Conservation (phyloP, 1,139 yeast genomes). For the Debaryomyces singareniensis region DNA sequence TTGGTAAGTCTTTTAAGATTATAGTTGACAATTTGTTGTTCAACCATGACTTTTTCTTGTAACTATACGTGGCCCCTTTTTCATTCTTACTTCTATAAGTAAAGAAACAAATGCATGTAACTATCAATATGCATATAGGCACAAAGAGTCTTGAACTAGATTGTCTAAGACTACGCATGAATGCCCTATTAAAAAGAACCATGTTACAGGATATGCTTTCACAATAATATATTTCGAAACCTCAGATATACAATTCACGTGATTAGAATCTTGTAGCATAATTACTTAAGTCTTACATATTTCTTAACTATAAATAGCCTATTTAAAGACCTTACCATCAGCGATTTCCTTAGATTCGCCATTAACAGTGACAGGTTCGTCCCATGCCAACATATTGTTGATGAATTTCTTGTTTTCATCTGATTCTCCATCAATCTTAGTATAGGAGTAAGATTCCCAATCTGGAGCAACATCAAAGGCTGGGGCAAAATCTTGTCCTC, state of each 20-base stretch:
- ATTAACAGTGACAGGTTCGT: constrained; percentile 40
- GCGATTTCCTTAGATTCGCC: constrained; percentile 43
- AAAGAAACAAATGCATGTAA: constrained; percentile 39
- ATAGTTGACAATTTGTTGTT: constrained; percentile 38
- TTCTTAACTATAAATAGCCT: too few relatives aligned
- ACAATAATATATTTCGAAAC: too few relatives aligned
- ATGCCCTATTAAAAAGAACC: constrained; percentile 19
- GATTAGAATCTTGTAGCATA: too few relatives aligned
- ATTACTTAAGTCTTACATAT: too few relatives aligned
- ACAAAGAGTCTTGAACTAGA: constrained; percentile 44
- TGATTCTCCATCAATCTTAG: constrained; percentile 36
- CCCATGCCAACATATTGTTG: constrained; percentile 50
- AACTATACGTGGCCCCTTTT: constrained; percentile 34
- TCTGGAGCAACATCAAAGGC: constrained; percentile 99
- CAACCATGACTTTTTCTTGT: constrained; percentile 46
- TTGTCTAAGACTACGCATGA: constrained; percentile 54
- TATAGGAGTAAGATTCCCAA: constrained; percentile 67
- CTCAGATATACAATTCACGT: too few relatives aligned
- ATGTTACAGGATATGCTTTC: too few relatives aligned
- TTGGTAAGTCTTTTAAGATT: constrained; percentile 57
- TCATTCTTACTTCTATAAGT: constrained; percentile 18
- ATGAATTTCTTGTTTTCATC: constrained; percentile 33
- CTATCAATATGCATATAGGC: constrained; percentile 36
- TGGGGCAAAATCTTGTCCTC: constrained; percentile 89
- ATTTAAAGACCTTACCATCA: constrained; percentile 49